Conservation (phyloP, 495 filamentous ascomycete species). For the Hypoxylon subgilvum region DNA sequence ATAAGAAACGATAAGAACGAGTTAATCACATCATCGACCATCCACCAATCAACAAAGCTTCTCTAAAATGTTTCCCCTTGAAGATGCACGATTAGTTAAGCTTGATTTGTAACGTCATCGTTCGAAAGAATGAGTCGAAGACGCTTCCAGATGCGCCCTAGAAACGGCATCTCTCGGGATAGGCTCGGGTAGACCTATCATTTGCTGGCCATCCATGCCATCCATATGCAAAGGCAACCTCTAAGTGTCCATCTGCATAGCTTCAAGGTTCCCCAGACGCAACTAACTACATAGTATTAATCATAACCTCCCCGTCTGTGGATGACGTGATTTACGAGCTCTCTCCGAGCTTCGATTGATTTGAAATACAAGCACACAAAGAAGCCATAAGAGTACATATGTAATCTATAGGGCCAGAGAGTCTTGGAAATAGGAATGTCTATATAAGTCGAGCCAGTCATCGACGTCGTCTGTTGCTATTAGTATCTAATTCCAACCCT, state of each 20-base stretch:
- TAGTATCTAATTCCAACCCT: neutral
- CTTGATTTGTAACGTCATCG: constrained; percentile 1
- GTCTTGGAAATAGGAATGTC: constrained; percentile 1
- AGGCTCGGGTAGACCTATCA: neutral
- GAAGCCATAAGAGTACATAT: neutral
- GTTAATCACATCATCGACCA: no score
- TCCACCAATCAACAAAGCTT: constrained; percentile 12
- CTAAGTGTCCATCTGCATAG: neutral
- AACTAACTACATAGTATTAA: neutral
- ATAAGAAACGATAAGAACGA: no score
- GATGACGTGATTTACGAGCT: constrained; percentile 22
- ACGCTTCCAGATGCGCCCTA: neutral
- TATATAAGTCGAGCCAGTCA: constrained; percentile 23
- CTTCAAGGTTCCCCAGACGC: no score
- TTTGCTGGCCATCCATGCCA: neutral
- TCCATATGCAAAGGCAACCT: constrained; percentile 1
- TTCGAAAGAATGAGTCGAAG: constrained; percentile 1
- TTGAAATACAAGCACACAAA: constrained; percentile 21
- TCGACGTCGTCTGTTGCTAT: constrained; percentile 21
- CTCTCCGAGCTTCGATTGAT: constrained; percentile 14
- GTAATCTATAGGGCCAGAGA: no score
- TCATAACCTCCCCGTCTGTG: neutral
- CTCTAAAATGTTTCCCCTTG: neutral
- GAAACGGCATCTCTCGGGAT: constrained; percentile 4
- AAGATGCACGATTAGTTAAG: constrained; percentile 2